Base-by-base conservation (phyloP, 83 land plant genomes). In the Thuja plicata region DNA sequence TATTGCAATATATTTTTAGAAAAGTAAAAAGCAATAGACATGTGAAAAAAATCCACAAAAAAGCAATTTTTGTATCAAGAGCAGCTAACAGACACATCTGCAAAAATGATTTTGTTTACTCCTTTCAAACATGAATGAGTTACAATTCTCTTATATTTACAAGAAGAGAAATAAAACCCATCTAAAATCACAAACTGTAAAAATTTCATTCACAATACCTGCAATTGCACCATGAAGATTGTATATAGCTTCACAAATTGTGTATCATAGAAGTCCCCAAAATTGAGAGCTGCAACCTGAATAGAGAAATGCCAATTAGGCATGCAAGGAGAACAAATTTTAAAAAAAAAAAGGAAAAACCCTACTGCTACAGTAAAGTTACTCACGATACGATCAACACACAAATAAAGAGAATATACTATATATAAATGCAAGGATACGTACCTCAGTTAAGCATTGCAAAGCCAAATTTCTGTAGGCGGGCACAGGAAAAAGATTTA, bases 371-470 rank as follows among this genome's bases (percentile, higher is more conserved):
- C 85, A 46, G 27, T 48, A 83, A 21, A 48, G 17, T 34, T n/a
- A 83, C 7, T 48, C n/a, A 15, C 34, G 7, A 83, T 48, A 45
- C 34, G 32, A 27, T 11, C 12, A 54, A 46, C 85, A 30, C n/a
- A 15, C 37, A 43, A 48, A 32, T 32, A 45, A 48, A 45, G 34
- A 83, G 34, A 48, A 15, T 12, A 48, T 83, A 30, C 7, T 30
- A n/a, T 21, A n/a, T 21, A 83, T 46, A 45, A 41, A 66, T 85
- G 27, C 21, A 90, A 43, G 16, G 2, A 71, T 5, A 21, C 86
- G 84, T 89, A 97, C 99, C 98, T 99, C 99, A 55, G 99, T 95
- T 76, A 99, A 89, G 92, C 99, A 99, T 60, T 97, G 99, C 4
- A 99, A 95, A 12, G 97, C 93, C 43, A 99, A 93, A 90, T 99